Percentiles rank a stretch among this genome's conserved stretches.
These are phyloP conservation scores for Amanita brunnescens DNA, from an alignment of 768 basidiomycete species.

Conservation along the genomic window DNA sequence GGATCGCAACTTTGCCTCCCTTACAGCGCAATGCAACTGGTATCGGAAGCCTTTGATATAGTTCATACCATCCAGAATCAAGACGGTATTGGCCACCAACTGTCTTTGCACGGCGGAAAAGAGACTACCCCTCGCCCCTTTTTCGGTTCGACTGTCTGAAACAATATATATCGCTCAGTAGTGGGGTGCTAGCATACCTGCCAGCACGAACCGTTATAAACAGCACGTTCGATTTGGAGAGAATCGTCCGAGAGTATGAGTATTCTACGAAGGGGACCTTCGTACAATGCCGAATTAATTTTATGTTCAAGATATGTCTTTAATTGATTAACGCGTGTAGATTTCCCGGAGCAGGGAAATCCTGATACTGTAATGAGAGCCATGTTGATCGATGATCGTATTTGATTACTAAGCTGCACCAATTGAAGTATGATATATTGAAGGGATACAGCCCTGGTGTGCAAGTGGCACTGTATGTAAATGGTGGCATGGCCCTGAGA, in stretches of 20 bases:
- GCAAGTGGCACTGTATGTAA: too few relatives aligned
- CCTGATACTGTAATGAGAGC: conserved; percentile 89
- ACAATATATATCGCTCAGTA: conserved; percentile 4
- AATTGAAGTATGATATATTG: too few relatives aligned
- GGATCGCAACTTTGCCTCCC: conserved; percentile 76
- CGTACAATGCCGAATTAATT: conserved; percentile 39
- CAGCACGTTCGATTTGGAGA: conserved; percentile 52
- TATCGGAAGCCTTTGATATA: conserved; percentile 99
- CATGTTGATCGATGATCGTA: conserved; percentile 47
- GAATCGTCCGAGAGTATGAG: conserved; percentile 66
- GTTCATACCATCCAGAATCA: conserved; percentile 87
- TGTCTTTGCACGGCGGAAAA: conserved; percentile 78
- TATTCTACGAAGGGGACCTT: conserved; percentile 38
- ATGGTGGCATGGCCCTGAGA: too few relatives aligned
- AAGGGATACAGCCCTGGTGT: too few relatives aligned
- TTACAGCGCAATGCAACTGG: conserved; percentile 93
- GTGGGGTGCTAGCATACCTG: neutral
- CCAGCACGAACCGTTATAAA: conserved; percentile 59
- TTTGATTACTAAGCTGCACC: too few relatives aligned
- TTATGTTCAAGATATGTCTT: conserved; percentile 43
- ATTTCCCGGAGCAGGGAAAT: conserved; percentile 84
- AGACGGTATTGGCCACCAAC: conserved; percentile 62
- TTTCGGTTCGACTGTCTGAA: conserved; percentile 74
- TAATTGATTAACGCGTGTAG: conserved; percentile 61
- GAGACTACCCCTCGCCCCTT: conserved; percentile 75